Evolutionary conservation across 768 basidiomycete genomes (phyloP), one percentile per base, ranked within the genome.

Genomic region (Sistotremastrum suecicum): DNA sequence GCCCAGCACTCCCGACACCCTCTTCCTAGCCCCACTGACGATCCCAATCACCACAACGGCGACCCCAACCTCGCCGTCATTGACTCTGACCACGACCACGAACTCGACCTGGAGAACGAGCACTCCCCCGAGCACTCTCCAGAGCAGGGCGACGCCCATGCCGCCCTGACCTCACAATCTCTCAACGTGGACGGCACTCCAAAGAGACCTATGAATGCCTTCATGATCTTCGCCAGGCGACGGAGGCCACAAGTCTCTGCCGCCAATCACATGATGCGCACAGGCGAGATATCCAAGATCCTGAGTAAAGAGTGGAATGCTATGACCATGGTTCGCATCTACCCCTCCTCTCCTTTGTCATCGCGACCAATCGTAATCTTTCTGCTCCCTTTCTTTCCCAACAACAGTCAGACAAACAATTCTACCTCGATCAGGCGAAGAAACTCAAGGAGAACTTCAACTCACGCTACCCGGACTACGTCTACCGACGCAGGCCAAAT

Each of bases 161-260:
- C 57, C 41, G 64, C 78, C 2, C 62, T 87, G 58, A 88, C 78
- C 12, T 75, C 75, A 3, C 86, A 89, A 61, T 78, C 83, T 9
- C 71, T 89, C 47, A 90, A 90, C 59, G 70, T 83, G 1, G 86
- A 90, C 54, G 86, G 86, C 30, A 88, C 85, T 41, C 86, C 86
- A 29, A 88, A 88, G 59, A 78, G 86, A 8, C 86, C 86, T 34
- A 89, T 90, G 86, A 90, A 90, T 60, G 86, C 86, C 20, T 90
- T 90, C 67, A 89, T 90, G 86, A 89, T 90, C 49, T 90, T 88
- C 55, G 86, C 87, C 50, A 75, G 86, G 28, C 72, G 80, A 44
- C 72, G 86, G 47, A 68, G 86, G 38, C 86, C 86, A 11, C 83
- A 90, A 60, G 83, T 90, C 34, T 78, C 83, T 5, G 76, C 83